Base-by-base conservation (phyloP, 2,329 filamentous ascomycete genomes). In the Penicillium expansum region DNA sequence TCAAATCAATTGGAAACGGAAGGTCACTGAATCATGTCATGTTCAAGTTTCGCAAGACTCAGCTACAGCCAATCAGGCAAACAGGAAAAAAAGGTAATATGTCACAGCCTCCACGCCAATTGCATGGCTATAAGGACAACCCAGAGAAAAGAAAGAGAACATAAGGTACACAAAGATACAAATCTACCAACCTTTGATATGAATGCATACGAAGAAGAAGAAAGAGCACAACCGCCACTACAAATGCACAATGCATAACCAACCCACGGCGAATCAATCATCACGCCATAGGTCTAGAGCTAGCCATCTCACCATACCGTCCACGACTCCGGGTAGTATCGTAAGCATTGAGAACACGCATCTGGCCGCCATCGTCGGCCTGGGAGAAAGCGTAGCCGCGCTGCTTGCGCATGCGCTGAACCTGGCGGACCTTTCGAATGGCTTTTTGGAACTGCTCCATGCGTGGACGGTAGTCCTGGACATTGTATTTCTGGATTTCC, bases 391-490 rank as follows among this genome's bases (percentile, higher is more conserved):
- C 94, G 72, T 99, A 99, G 33, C 94, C 94, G 70, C 94, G 89
- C 79, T 99, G 94, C 79, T 99, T 99, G 73, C 94, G 91, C 94
- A 97, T 99, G 62, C 94, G 90, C 78, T 97, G 94, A 39, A 97
- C 94, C 77, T 99, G 94, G 50, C 94, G 86, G 52, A 99, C 94
- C 79, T 99, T 99, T 69, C 94, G 89, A 71, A 99, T 97, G 22
- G 94, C 94, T 78, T 99, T 99, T 78, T 99, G 94, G 82, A 99
- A 99, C 77, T 99, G 94, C 71, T 99, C 94, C 94, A 99, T 99
- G 71, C 94, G 87, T 60, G 94, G 94, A 71, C 94, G 83, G 77
- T 99, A 99, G 78, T 99, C 94, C 78, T 99, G 94, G 59, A 99
- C 96, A 69, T 99, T 99, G 79, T 97, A 99, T 78, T 99, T 99